Evolutionary conservation across 192 early-diverging fungal species (phyloP).

Genomic region (Linnemannia schmuckeri): DNA sequence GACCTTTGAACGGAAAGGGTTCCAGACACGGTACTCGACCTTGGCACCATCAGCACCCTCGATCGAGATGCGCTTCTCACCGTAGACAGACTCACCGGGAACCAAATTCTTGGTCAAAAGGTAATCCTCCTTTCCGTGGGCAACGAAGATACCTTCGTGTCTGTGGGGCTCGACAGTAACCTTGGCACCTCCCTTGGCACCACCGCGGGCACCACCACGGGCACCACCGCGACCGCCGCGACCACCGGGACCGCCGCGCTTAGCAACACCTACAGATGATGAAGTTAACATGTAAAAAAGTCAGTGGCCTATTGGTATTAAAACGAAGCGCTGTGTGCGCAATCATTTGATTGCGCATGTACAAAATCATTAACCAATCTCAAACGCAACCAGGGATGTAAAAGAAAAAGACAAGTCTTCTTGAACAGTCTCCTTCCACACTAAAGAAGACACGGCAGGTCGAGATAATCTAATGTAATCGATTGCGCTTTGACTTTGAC

Average conservation of each 20-base stretch:
- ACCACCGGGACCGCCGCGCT: conserved; percentile 68
- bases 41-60: conserved; percentile 96
- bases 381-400: conserved; percentile 7
- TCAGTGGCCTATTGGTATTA: conserved; percentile 4
- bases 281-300: neutral
- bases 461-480: no score
- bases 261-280: conserved; percentile 58
- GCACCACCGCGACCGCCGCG: conserved; percentile 67
- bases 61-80: conserved; percentile 97
- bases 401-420: neutral
- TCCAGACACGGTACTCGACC: conserved; percentile 99
- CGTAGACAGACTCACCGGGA: conserved; percentile 95
- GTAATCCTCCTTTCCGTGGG: conserved; percentile 99
- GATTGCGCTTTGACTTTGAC: no score
- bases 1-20: conserved; percentile 99
- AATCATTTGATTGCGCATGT: neutral
- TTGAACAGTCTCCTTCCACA: neutral
- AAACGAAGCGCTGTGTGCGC: neutral
- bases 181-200: conserved; percentile 91
- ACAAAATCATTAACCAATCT: neutral
- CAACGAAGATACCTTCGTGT: conserved; percentile 95
- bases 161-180: conserved; percentile 97
- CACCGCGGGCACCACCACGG: conserved; percentile 75
- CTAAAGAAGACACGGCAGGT: no score
- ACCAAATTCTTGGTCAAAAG: conserved; percentile 98